Evolutionary conservation across 345 rosid species (phyloP).

Genomic region (Murraya paniculata): DNA sequence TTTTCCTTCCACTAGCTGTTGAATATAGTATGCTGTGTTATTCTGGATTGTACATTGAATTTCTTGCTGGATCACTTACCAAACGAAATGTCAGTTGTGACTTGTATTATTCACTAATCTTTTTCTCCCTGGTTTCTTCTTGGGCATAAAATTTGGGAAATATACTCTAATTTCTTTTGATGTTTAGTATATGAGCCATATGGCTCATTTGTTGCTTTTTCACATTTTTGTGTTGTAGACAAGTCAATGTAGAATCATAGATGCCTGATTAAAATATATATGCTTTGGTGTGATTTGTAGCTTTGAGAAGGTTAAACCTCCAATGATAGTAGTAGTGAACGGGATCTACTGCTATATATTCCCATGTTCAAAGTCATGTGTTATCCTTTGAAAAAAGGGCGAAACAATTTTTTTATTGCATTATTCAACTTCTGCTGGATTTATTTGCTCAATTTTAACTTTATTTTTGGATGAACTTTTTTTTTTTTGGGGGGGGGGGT

Average conservation of each 20-base stretch:
- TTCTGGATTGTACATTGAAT: not conserved
- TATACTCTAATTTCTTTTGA: not conserved
- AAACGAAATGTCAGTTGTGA: constrained; percentile 1
- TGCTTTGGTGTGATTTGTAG: not conserved
- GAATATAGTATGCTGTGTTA: not conserved
- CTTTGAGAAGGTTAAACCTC: not conserved
- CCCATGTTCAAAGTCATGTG: not conserved
- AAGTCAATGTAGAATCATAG: not conserved
- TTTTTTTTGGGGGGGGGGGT: not conserved
- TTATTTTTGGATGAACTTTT: not conserved
- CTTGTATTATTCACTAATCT: constrained; percentile 4
- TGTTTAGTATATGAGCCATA: not conserved
- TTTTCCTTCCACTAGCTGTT: constrained; percentile 16
- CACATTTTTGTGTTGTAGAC: not conserved
- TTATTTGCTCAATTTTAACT: not conserved
- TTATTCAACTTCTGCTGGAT: not conserved
- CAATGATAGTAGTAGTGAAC: not conserved
- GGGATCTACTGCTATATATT: not conserved
- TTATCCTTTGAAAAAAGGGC: not conserved
- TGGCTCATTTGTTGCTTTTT: not conserved
- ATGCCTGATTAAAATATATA: not conserved
- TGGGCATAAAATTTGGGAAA: not conserved
- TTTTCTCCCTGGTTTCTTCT: not conserved
- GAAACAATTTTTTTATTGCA: not conserved
- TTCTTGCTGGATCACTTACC: not conserved